Percentiles rank a stretch among this genome's conserved stretches.
These are phyloP conservation scores for Irpex sp. DNA, from an alignment of 1,284 basidiomycete species.

Conservation along the genomic window DNA sequence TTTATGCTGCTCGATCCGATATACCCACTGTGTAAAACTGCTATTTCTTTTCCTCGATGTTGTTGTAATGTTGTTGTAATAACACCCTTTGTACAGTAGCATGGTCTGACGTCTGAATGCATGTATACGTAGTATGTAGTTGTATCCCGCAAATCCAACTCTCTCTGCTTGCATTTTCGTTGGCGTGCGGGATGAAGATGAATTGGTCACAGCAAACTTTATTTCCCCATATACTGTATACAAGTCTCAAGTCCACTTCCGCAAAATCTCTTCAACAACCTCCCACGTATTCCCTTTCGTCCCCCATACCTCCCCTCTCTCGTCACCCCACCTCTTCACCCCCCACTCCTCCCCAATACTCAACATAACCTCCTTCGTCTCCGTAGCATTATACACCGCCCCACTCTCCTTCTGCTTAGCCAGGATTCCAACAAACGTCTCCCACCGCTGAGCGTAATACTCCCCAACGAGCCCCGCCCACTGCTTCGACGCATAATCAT, in stretches of 20 bases:
- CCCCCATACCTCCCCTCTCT: slow-evolving; percentile 18
- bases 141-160: background rate
- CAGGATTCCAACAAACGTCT: slow-evolving; percentile 31
- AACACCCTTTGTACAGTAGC: background rate
- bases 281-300: slow-evolving; percentile 23
- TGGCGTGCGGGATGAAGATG: too few relatives aligned
- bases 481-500: slow-evolving; percentile 41
- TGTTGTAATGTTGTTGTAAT: background rate
- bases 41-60: background rate
- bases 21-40: background rate
- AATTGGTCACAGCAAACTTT: background rate
- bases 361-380: slow-evolving; percentile 24
- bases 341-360: slow-evolving; percentile 32
- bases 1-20: background rate
- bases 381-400: slow-evolving; percentile 24
- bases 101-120: background rate
- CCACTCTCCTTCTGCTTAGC: slow-evolving; percentile 23
- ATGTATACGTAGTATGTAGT: background rate
- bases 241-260: slow-evolving; percentile 14
- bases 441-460: slow-evolving; percentile 35
- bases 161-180: too few relatives aligned
- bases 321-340: slow-evolving; percentile 20
- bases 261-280: slow-evolving; percentile 18
- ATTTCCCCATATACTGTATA: background rate
- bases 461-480: slow-evolving; percentile 36